Percentiles rank a stretch among this genome's conserved stretches.
Evolutionary conservation across 2,329 filamentous ascomycete genomes (phyloP).

Genomic region (Nemania sp.): DNA sequence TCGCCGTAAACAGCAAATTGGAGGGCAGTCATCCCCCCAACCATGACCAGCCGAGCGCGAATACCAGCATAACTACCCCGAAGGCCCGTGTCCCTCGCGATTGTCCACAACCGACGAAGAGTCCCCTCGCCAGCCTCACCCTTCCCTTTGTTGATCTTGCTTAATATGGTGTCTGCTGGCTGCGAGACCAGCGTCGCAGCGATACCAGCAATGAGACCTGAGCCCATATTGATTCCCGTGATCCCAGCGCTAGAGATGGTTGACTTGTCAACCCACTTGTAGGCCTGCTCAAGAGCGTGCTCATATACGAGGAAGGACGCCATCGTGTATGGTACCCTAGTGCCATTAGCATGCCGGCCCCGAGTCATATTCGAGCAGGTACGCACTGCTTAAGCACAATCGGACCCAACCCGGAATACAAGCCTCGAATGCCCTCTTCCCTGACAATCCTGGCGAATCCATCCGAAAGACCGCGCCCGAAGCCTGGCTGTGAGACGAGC

Average conservation of each 20-base stretch:
- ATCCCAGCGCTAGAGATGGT: conserved; percentile 38
- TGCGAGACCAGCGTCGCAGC: conserved; percentile 47
- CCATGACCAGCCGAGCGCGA: conserved; percentile 45
- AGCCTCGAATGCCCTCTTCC: conserved; percentile 44
- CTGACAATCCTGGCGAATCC: conserved; percentile 42
- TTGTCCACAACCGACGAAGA: conserved; percentile 42
- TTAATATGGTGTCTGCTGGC: conserved; percentile 47
- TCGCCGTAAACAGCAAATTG: conserved; percentile 48
- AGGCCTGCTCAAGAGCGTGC: conserved; percentile 43
- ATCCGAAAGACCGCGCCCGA: conserved; percentile 40
- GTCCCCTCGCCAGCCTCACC: conserved; percentile 43
- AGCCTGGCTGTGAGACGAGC: conserved; percentile 45
- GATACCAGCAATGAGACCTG: conserved; percentile 46
- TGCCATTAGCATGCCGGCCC: conserved; percentile 19
- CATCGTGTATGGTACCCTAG: conserved; percentile 47
- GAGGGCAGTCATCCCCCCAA: conserved; percentile 46
- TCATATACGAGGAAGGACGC: conserved; percentile 47
- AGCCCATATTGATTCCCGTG: conserved; percentile 45
- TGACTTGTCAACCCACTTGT: conserved; percentile 42
- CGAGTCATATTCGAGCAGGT: not conserved
- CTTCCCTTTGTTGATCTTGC: conserved; percentile 48
- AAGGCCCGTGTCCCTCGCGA: conserved; percentile 44
- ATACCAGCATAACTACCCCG: conserved; percentile 46
- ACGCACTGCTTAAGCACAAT: conserved; percentile 47
- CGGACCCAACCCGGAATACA: conserved; percentile 46